Evolutionary conservation across 1,284 basidiomycete genomes (phyloP).

Genomic region (Marasmius tenuissimus): DNA sequence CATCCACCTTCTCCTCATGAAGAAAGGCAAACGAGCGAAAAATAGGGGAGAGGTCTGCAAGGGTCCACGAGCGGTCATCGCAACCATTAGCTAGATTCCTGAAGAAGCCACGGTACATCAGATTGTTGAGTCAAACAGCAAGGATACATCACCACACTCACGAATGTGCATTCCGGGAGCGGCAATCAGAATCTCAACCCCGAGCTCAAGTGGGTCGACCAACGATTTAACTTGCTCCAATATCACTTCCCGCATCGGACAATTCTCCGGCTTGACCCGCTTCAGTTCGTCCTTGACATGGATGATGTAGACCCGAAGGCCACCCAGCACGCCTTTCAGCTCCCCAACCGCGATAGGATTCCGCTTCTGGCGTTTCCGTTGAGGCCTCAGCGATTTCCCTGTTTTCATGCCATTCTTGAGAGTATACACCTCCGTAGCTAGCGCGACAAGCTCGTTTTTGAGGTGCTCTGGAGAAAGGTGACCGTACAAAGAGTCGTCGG

Average conservation of each 20-base stretch:
- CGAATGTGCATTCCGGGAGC: constrained; percentile 75
- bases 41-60: neutral
- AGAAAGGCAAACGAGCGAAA: neutral
- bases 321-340: constrained; percentile 51
- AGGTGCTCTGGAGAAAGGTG: constrained; percentile 78
- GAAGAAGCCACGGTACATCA: neutral
- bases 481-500: constrained; percentile 64
- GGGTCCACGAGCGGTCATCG: neutral
- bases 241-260: constrained; percentile 58
- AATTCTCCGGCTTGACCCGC: constrained; percentile 25
- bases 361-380: constrained; percentile 13
- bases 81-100: neutral
- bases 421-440: constrained; percentile 14
- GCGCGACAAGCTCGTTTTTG: constrained; percentile 10
- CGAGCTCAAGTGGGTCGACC: constrained; percentile 55
- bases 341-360: constrained; percentile 32
- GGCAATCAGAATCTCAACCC: constrained; percentile 60
- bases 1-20: neutral
- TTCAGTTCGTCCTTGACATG: constrained; percentile 78
- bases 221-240: constrained; percentile 59
- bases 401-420: neutral
- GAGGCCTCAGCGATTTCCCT: neutral
- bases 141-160: constrained; percentile 33
- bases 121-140: neutral
- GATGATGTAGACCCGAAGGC: constrained; percentile 68